Conservation (phyloP, 192 early-diverging fungal species). For the Thoreauomyces humboldtii region DNA sequence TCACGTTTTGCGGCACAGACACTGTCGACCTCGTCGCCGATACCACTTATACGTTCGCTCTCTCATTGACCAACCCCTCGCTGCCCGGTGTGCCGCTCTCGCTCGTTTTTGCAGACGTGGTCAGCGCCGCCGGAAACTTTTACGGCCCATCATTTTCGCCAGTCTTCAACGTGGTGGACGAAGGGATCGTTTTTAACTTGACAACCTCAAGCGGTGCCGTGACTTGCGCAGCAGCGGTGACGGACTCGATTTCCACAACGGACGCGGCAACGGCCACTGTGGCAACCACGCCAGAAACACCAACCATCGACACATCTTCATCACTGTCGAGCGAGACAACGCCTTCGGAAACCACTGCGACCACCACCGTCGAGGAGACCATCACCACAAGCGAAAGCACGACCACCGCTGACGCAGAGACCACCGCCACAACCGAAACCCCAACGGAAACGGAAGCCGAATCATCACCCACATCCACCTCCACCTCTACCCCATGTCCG, state of each 20-base stretch:
- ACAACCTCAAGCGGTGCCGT: not conserved
- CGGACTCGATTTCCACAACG: no score
- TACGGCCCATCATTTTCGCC: constrained; percentile 8
- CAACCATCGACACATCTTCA: no score
- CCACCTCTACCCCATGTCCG: not conserved
- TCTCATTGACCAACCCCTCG: not conserved
- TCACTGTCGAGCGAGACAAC: not conserved
- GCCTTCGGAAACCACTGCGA: not conserved
- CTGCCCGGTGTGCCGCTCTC: constrained; percentile 1
- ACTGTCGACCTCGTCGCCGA: not conserved
- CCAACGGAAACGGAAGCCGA: no score
- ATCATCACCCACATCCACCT: not conserved
- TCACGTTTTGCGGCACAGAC: constrained; percentile 10
- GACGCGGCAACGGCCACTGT: no score
- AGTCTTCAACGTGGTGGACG: not conserved
- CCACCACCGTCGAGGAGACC: not conserved
- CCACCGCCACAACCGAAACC: not conserved
- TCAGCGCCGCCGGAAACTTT: constrained; percentile 3
- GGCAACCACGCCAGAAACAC: no score
- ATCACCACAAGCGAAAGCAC: not conserved
- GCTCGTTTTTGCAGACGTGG: constrained; percentile 1
- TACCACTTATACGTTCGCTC: not conserved
- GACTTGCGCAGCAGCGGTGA: no score
- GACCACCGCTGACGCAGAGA: not conserved
- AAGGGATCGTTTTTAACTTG: constrained; percentile 18